A percentile compares a stretch with the other conserved stretches of the same genome.
Conservation (phyloP, 164 flowering plant genomes). For the Annona squamosa region DNA sequence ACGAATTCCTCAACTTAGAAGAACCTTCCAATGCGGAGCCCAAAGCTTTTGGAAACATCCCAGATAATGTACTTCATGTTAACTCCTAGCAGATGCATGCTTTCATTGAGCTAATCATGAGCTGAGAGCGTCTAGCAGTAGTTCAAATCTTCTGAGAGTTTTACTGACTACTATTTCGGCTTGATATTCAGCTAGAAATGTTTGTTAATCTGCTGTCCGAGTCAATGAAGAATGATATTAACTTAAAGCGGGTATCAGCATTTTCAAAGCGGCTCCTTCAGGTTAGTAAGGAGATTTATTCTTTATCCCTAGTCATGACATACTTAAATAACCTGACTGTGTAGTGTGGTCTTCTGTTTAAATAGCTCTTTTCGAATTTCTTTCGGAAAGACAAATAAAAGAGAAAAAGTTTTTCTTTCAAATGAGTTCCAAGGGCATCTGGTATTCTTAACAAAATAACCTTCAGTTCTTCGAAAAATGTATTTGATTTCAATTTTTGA, state of each 20-base stretch:
- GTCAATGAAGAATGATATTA: constrained; percentile 85
- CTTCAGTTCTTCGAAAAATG: no score
- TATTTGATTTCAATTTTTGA: background rate
- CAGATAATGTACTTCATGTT: no score
- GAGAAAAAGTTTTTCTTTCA: background rate
- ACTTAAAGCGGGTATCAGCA: constrained; percentile 80
- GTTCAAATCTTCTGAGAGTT: background rate
- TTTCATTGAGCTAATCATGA: background rate
- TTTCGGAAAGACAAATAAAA: background rate
- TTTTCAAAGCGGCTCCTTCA: constrained; percentile 88
- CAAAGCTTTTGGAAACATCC: no score
- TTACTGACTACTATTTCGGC: constrained; percentile 2
- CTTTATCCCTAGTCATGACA: background rate
- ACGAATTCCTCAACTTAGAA: no score
- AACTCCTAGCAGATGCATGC: background rate
- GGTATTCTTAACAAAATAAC: no score
- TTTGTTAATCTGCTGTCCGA: constrained; percentile 72
- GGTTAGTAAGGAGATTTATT: constrained; percentile 29
- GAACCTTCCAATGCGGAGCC: no score
- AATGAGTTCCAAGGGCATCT: no score
- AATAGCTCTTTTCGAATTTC: background rate
- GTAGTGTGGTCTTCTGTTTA: background rate
- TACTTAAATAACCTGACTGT: background rate
- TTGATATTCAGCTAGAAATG: constrained; percentile 71
- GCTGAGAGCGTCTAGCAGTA: background rate